Evolutionary conservation across 208 protist species (phyloP).

Genomic region (Angomonas deanei): DNA sequence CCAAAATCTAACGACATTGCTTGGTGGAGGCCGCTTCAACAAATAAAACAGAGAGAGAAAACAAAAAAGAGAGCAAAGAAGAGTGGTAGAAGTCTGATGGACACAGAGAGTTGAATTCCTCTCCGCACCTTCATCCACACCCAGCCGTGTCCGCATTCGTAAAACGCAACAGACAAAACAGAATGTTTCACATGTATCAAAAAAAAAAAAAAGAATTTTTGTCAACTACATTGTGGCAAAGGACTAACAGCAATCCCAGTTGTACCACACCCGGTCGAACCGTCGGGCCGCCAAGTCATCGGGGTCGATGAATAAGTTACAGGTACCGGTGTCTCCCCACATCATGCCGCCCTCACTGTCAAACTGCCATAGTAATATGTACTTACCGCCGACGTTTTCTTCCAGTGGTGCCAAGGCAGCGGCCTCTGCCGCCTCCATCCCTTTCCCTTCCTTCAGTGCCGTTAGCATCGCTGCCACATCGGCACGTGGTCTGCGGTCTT

Average conservation of each 20-base stretch:
- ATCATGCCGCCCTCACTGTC: slow-evolving; percentile 9
- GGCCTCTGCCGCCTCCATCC: neutral
- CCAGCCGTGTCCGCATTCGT: too few species aligned
- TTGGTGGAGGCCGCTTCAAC: too few species aligned
- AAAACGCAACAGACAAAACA: too few species aligned
- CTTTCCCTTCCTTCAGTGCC: neutral
- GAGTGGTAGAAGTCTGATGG: too few species aligned
- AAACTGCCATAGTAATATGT: slow-evolving; percentile 12
- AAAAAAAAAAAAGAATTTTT: neutral
- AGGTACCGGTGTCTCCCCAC: slow-evolving; percentile 14
- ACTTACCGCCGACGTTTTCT: neutral
- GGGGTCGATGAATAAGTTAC: slow-evolving; percentile 14
- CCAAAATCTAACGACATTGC: too few species aligned
- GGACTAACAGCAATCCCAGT: slow-evolving; percentile 20
- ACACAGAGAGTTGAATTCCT: too few species aligned
- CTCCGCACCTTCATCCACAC: too few species aligned
- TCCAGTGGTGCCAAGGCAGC: neutral
- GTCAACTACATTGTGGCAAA: neutral
- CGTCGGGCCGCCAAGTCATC: slow-evolving; percentile 5
- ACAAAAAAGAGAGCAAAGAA: too few species aligned
- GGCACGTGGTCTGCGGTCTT: slow-evolving; percentile 6
- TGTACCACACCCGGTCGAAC: slow-evolving; percentile 16
- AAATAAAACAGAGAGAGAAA: too few species aligned
- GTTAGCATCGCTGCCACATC: neutral
- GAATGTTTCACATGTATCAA: too few species aligned